Conservation (phyloP, 306 rosid species). For the Vigna mungo region DNA sequence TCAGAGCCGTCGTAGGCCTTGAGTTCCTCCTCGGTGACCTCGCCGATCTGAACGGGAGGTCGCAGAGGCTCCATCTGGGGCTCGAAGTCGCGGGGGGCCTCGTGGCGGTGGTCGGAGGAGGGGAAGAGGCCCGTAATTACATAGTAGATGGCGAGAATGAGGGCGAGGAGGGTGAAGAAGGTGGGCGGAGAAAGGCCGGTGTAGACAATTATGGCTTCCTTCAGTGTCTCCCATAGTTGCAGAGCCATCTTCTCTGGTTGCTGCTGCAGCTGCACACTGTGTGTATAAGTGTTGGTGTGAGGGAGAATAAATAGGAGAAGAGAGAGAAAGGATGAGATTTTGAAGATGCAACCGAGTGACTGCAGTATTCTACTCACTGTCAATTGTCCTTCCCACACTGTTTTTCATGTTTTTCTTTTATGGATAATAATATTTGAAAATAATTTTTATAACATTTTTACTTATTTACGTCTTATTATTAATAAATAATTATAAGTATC, state of each 20-base stretch:
- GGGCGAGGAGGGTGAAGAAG: constrained; percentile 77
- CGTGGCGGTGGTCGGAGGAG: constrained; percentile 46
- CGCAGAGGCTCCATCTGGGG: constrained; percentile 68
- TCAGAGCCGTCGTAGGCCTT: constrained; percentile 80
- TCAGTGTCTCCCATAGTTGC: constrained; percentile 83
- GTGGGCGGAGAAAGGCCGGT: constrained; percentile 89
- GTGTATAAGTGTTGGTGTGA: background rate
- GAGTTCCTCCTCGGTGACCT: constrained; percentile 76
- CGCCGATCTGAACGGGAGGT: constrained; percentile 95
- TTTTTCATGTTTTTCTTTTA: background rate
- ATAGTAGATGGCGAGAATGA: constrained; percentile 66
- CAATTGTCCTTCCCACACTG: background rate
- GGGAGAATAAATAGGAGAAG: background rate
- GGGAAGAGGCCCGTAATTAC: constrained; percentile 71
- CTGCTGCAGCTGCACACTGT: background rate
- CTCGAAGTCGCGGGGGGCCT: constrained; percentile 36
- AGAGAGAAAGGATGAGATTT: background rate
- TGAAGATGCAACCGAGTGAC: background rate
- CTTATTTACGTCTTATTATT: too few species aligned
- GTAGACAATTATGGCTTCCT: constrained; percentile 79
- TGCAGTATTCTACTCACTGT: background rate
- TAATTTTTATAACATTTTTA: too few species aligned
- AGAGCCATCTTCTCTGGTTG: constrained; percentile 60
- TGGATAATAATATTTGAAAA: too few species aligned
- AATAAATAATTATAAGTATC: too few species aligned